Evolutionary conservation across 164 flowering plant genomes (phyloP), one percentile per base, ranked within the genome.

Genomic region (Piper betle): DNA sequence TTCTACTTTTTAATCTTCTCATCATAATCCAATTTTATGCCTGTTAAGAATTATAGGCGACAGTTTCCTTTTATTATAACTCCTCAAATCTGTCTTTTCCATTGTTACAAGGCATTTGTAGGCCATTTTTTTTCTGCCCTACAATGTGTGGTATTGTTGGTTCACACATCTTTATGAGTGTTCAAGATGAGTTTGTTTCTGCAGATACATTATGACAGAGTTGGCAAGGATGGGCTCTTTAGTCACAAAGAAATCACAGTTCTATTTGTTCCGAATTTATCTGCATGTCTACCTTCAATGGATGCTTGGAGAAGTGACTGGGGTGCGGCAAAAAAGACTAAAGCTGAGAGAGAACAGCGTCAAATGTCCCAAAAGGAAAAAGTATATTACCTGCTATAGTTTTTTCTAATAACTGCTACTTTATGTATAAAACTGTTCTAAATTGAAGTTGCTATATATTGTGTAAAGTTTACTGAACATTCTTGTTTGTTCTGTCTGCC

Each of bases 171-270:
- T 2, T 8, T 18, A 54, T 25, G 17, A 25, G 20, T 54, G 4
- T n/a, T 18, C 17, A 54, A 54, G 18, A 54, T 58, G 25, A 0
- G 3, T 58, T 60, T 37, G 37, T 37, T 40, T 69, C n/a, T 75
- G 67, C 85, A 94, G 97, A 86, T 94, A 69, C 99, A 94, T 66
- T 94, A 93, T 80, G 87, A 91, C 53, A 77, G 99, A 85, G 63
- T 86, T 73, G 97, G 96, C 62, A 77, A 84, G 73, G 93, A 91
- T 80, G 99, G 99, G 52, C 63, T 85, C n/a, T 88, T 83, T 66
- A 94, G 93, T 80, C 93, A 91, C 69, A 91, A 78, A 65, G 99
- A 94, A 77, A 80, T 88, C 52, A 82, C 96, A 60, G 93, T 94
- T 7, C 67, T 85, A 11, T 94, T 80, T 87, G 73, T 94, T 71